Base-by-base conservation (phyloP, 768 basidiomycete species). In the Hygrocybe punicea region DNA sequence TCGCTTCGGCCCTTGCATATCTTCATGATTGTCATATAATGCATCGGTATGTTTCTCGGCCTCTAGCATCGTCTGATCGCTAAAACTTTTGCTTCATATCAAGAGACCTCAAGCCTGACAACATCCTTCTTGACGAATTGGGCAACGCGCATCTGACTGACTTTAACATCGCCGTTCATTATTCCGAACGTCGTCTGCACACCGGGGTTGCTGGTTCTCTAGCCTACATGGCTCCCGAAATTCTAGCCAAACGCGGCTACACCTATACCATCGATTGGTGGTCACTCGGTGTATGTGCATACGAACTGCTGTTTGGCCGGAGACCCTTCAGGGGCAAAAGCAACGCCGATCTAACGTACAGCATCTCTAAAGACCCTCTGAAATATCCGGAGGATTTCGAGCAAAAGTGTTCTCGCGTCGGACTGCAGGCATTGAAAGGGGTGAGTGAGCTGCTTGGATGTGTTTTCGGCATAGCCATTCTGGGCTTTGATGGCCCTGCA, bases 151-250 rank as follows among this genome's bases (percentile, higher is more conserved):
- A 99, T 71, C 78, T 99, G 60, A 98, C 89, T 0, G 96, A 99
- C 70, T 97, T 99, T 74, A 99, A 99, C 70, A 99, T 99, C 57
- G 96, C 96, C 14, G 93, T 98, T 6, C 96, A 99, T 71, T 98
- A 91, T 68, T 85, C 87, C 4, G 93, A 97, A 56, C 82, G 91
- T 55, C 83, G 88, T 13, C 14, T 54, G 57, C 74, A 93, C 34
- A 94, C 90, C 11, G 93, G 94, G 21, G 90, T 99, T 0, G 96
- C 96, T 21, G 96, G 96, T 8, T 96, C 93, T 51, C 96, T 98
- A 95, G 96, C 96, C 2, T 99, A 99, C 70, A 99, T 99, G 96
- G 95, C 89, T 40, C 62, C 82, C 79, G 69, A 96, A 69, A 96
- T 99, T 46, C 77, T 99, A 40, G 78, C 85, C 45, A 97, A 97